These are phyloP conservation scores for Trichothecium roseum DNA, from an alignment of 2,329 filamentous ascomycete species.

Conservation along the genomic window DNA sequence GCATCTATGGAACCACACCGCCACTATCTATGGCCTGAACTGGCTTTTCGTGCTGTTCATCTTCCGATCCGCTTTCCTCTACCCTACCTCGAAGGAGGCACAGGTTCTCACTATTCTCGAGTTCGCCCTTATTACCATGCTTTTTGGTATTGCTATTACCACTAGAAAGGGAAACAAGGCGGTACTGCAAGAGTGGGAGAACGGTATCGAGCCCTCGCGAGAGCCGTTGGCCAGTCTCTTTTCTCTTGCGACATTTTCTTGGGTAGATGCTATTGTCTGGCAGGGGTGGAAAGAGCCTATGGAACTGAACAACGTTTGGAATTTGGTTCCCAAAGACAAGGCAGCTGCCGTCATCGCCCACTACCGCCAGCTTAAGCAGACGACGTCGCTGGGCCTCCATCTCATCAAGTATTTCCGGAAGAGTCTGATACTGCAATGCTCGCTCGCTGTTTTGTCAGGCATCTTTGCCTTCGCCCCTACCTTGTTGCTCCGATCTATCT, in stretches of 20 bases:
- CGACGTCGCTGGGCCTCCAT: slow-evolving; percentile 67
- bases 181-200: slow-evolving; percentile 81
- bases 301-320: slow-evolving; percentile 84
- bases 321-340: slow-evolving; percentile 79
- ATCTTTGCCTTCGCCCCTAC: slow-evolving; percentile 87
- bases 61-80: slow-evolving; percentile 78
- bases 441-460: slow-evolving; percentile 70
- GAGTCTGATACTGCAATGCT: slow-evolving; percentile 64
- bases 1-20: slow-evolving; percentile 86
- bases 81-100: slow-evolving; percentile 54
- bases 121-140: slow-evolving; percentile 63
- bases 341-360: slow-evolving; percentile 68
- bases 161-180: slow-evolving; percentile 89
- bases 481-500: slow-evolving; percentile 77
- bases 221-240: slow-evolving; percentile 84
- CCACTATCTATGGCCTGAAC: slow-evolving; percentile 67
- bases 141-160: slow-evolving; percentile 66
- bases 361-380: slow-evolving; percentile 80
- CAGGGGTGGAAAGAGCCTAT: slow-evolving; percentile 78
- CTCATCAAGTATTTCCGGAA: slow-evolving; percentile 76
- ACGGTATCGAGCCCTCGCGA: slow-evolving; percentile 72
- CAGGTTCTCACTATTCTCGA: slow-evolving; percentile 59
- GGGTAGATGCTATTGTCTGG: slow-evolving; percentile 85
- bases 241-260: slow-evolving; percentile 78
- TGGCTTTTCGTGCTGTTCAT: slow-evolving; percentile 69